Evolutionary conservation across 352 stramenopile species (phyloP), one percentile per base, ranked within the genome.

Genomic region (Phytopythium cucurbitacearum): DNA sequence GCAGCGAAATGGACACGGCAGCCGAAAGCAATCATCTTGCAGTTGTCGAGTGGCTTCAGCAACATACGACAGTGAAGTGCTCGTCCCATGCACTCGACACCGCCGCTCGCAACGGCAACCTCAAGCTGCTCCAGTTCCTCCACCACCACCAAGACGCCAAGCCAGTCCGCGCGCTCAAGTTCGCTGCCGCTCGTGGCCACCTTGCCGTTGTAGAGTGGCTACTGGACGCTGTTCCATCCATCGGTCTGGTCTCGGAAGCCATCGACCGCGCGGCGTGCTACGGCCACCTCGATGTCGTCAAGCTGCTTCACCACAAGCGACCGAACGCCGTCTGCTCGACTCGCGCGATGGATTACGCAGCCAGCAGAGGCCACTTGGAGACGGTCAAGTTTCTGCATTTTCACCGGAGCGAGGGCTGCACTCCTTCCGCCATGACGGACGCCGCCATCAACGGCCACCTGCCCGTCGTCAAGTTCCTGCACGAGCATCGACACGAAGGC

Each of bases 381-480:
- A 44, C 62, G 16, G 57, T 65, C 16, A 11, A 55, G 48, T 65
- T 51, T 57, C 32, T 69, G 28, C 61, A 55, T 40, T 39, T 55
- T 2, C 15, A 69, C 33, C 62, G 21, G 21, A 28, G 21, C 62
- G 1, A 50, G 53, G 34, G 65, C 57, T 36, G 59, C 61, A 28
- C 53, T 61, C 16, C 40, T 65, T 7, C 52, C 51, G 21, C 57
- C 21, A 62, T 69, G 57, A 52, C 65, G 39, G 62, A 69, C 52
- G 62, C 62, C 53, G 57, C 62, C 35, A 44, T 50, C 8, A 50
- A 52, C 39, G 62, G 62, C 11, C 49, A 65, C 46, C 53, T 69
- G 39, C 4, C 49, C 1, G 48, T 69, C 42, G 52, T 69, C 43
- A 40, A 51, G 45, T 69, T 69, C 44, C 50, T 69, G 48, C 62